Evolutionary conservation across 345 rosid genomes (phyloP).

Genomic region (Boechera stricta): DNA sequence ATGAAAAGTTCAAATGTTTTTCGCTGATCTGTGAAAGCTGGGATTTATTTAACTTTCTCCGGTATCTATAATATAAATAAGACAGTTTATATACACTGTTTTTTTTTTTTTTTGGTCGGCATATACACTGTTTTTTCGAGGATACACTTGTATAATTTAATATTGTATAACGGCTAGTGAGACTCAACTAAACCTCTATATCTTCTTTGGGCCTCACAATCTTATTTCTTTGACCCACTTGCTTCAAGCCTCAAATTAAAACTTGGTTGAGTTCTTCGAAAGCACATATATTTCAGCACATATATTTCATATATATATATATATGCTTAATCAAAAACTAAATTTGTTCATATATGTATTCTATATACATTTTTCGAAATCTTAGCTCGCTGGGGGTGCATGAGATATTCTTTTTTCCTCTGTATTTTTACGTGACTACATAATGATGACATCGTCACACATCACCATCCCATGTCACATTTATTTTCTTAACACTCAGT

Average conservation of each 20-base stretch:
- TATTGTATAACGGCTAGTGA: constrained; percentile 6
- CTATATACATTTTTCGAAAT: too few species aligned
- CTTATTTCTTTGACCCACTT: background rate
- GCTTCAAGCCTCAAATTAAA: background rate
- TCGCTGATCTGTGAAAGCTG: background rate
- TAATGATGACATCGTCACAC: background rate
- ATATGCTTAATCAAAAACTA: too few species aligned
- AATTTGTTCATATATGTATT: too few species aligned
- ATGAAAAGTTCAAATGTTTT: background rate
- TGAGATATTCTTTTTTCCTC: too few species aligned
- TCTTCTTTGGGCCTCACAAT: constrained; percentile 12
- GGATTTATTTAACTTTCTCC: background rate
- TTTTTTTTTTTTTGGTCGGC: too few species aligned
- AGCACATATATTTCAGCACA: too few species aligned
- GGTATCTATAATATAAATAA: background rate
- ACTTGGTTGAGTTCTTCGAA: background rate
- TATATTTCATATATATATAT: too few species aligned
- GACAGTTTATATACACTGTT: background rate
- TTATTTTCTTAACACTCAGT: background rate
- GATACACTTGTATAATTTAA: background rate
- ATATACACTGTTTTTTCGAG: background rate
- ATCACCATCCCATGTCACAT: background rate
- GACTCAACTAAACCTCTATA: background rate
- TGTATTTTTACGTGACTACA: too few species aligned
- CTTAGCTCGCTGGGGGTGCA: too few species aligned